Base-by-base conservation (phyloP, 495 filamentous ascomycete species). In the Hypoxylon perforatum region DNA sequence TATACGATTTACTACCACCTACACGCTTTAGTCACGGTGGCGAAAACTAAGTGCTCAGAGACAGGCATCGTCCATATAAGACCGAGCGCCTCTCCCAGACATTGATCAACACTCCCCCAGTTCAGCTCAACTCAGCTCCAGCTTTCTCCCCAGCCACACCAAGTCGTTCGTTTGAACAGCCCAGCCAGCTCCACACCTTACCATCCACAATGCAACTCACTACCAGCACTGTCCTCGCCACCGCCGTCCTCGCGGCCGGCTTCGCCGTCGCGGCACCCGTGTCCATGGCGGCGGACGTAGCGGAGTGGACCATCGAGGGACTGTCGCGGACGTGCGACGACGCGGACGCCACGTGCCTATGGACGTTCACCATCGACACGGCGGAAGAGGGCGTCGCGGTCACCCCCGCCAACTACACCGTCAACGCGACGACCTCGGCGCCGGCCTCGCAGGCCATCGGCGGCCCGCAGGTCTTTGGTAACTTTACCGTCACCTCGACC, bases 241-340 rank as follows among this genome's bases (percentile, higher is more conserved):
- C 76, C 61, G 48, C 75, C 67, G 55, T 79, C 62, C 59, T 72
- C 49, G 77, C 79, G 51, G 68, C 79, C 47, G 55, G 74, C 45
- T 68, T 78, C 19, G 72, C 77, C 70, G 63, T 82, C 50, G 77
- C 82, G 44, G 71, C 79, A 25, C 78, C 77, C 0, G 70, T 77
- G 41, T 78, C 77, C 15, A 82, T 80, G 75, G 77, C 78, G 63
- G 77, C 77, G 12, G 56, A 58, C 60, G 63, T 71, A 12, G 69
- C 73, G 3, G 47, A 82, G 50, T 86, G 84, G 84, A 85, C 78
- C 45, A 80, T 86, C 65, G 41, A 73, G 57, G 60, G 61, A 44
- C 77, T 86, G 61, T 77, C 75, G 67, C 83, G 84, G 25, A 73
- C 71, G 61, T 86, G 83, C 80, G 79, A 82, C 73, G 39, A 44